Evolutionary conservation across 2,329 filamentous ascomycete genomes (phyloP).

Genomic region (Sarocladium brachiariae): DNA sequence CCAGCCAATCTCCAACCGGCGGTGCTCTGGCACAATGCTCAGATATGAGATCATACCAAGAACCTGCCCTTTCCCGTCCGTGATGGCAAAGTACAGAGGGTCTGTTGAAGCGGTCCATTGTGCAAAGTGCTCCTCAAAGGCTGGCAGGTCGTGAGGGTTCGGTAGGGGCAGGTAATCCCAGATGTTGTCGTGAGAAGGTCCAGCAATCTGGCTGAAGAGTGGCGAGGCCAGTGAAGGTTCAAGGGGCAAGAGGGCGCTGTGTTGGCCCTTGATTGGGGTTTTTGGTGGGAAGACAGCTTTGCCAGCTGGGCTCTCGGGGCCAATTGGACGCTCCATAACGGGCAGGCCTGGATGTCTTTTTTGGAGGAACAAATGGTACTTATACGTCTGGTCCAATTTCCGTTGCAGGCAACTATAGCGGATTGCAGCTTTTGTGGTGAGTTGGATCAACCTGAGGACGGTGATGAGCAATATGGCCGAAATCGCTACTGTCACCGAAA

Average conservation of each 20-base stretch:
- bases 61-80: conserved; percentile 24
- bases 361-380: too few relatives aligned
- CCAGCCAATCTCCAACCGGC: conserved; percentile 50
- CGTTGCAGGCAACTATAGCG: too few relatives aligned
- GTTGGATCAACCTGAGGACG: too few relatives aligned
- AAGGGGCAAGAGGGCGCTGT: conserved; percentile 25
- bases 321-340: not conserved
- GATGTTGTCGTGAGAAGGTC: conserved; percentile 21
- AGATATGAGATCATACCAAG: conserved; percentile 38
- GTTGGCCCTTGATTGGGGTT: conserved; percentile 20
- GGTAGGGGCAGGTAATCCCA: conserved; percentile 29
- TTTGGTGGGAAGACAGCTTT: conserved; percentile 15
- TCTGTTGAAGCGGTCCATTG: conserved; percentile 23
- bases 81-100: conserved; percentile 37
- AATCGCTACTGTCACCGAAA: too few relatives aligned
- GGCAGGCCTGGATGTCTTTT: too few relatives aligned
- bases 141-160: conserved; percentile 19
- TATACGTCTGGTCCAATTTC: too few relatives aligned
- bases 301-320: conserved; percentile 8
- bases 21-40: conserved; percentile 39
- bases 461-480: too few relatives aligned
- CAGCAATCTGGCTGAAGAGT: conserved; percentile 26
- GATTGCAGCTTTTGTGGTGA: too few relatives aligned
- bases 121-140: conserved; percentile 16
- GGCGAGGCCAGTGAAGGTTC: conserved; percentile 19